Conservation (phyloP, 441 rosid genomes). For the Gossypium gossypioides region DNA sequence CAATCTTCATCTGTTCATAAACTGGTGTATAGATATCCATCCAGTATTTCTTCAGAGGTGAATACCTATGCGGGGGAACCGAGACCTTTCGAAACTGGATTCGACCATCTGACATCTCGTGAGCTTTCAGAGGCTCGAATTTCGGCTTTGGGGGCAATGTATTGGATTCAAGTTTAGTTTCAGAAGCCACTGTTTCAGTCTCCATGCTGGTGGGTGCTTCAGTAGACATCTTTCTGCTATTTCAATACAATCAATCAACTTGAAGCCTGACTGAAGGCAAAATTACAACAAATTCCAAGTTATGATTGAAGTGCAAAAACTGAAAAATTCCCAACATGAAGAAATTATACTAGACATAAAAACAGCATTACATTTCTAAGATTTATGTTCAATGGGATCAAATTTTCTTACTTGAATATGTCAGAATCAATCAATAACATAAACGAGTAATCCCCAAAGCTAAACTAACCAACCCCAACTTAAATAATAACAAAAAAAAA, state of each 20-base stretch:
- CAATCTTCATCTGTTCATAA: slow-evolving; percentile 70
- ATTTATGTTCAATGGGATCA: background rate
- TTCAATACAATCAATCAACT: background rate
- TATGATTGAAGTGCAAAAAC: background rate
- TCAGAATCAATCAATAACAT: background rate
- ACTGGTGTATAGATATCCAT: slow-evolving; percentile 63
- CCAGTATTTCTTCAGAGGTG: slow-evolving; percentile 78
- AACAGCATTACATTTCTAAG: background rate
- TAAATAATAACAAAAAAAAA: background rate
- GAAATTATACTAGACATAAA: background rate
- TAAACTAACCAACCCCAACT: background rate
- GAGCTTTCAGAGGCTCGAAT: slow-evolving; percentile 64
- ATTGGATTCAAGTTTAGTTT: background rate
- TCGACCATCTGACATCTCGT: slow-evolving; percentile 68
- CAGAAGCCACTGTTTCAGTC: slow-evolving; percentile 21
- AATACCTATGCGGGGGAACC: slow-evolving; percentile 67
- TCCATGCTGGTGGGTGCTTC: slow-evolving; percentile 35
- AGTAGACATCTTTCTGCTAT: slow-evolving; percentile 17
- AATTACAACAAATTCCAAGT: background rate
- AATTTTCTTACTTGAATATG: background rate
- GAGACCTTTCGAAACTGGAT: slow-evolving; percentile 58
- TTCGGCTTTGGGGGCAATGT: slow-evolving; percentile 47
- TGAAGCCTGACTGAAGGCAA: background rate
- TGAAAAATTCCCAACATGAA: background rate
- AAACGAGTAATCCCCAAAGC: background rate